Base-by-base conservation (phyloP, 2,329 filamentous ascomycete genomes). In the Paracoccidioides brasiliensis region DNA sequence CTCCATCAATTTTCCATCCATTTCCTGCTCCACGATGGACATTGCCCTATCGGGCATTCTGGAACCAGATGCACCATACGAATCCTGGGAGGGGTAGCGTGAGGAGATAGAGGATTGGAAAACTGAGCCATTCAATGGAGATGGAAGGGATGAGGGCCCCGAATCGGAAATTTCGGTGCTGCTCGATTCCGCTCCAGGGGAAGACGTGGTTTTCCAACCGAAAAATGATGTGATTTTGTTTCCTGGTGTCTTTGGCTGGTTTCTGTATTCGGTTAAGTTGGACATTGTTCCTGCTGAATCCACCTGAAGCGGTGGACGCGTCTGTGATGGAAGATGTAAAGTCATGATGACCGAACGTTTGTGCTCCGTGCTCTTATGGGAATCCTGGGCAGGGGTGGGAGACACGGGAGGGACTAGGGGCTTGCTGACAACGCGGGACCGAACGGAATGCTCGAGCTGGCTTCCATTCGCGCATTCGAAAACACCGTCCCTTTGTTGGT, bases 1-100 rank as follows among this genome's bases (percentile, higher is more conserved):
- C 69, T 95, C 89, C 69, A 89, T 83, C 65, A 95, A 80, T 69
- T 90, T 69, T 63, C 78, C 61, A 78, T 74, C 63, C 70, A 78
- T 65, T 66, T 73, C 63, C 65, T 55, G 65, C 74, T 64, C 69
- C 73, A 53, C 52, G 54, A 70, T 72, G 57, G 70, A 69, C 52
- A 72, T 70, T 59, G 71, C 77, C 59, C 67, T 78, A 55, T 67
- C 76, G 69, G 15, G 65, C 63, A 56, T 68, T 68, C 54, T 69
- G 63, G 56, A 64, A 56, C 14, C 60, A 74, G 65, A 55, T 75
- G 64, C 64, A 74, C 73, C 68, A 75, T 73, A 67, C 73, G 61
- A 69, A 62, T 62, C 60, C 40, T 57, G 60, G 41, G 56, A 54
- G 48, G 60, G 58, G 57, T 62, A 62, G 60, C 60, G 33, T 53